Evolutionary conservation across 148 eudicot species (phyloP).

Genomic region (Rhododendron griersonianum): DNA sequence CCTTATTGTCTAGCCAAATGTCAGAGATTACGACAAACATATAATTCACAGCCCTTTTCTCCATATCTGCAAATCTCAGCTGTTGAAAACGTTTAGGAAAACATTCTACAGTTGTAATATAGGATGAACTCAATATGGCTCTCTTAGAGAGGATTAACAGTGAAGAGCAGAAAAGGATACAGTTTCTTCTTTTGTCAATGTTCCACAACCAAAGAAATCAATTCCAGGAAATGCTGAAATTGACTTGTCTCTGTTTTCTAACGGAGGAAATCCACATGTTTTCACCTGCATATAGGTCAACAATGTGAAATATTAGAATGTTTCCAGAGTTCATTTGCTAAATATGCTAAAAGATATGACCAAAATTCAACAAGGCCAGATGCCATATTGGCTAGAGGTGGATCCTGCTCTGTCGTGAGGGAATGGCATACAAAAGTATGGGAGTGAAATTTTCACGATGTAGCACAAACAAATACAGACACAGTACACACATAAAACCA

Average conservation of each 20-base stretch:
- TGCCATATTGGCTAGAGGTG: neutral
- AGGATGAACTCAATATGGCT: no score
- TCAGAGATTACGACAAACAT: conserved; percentile 94
- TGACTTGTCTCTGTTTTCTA: conserved; percentile 84
- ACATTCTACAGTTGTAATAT: neutral
- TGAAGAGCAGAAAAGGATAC: conserved; percentile 34
- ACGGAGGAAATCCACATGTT: conserved; percentile 97
- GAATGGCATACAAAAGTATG: no score
- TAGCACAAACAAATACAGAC: no score
- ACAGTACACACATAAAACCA: no score
- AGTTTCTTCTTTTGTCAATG: conserved; percentile 67
- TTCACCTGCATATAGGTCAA: conserved; percentile 53
- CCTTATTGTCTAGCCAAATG: conserved; percentile 77
- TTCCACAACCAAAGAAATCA: conserved; percentile 84
- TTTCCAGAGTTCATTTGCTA: neutral
- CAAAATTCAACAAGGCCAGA: neutral
- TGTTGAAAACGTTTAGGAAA: conserved; percentile 30
- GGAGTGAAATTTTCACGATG: no score
- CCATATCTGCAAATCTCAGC: conserved; percentile 74
- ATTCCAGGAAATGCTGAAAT: conserved; percentile 59
- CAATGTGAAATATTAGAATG: neutral
- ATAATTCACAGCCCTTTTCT: conserved; percentile 74
- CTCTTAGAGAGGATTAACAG: no score
- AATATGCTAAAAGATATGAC: neutral
- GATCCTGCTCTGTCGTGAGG: neutral